phyloP scores from a whole-genome alignment of 2,329 filamentous ascomycete genomes.

The Trichoderma guizhouense region DNA sequence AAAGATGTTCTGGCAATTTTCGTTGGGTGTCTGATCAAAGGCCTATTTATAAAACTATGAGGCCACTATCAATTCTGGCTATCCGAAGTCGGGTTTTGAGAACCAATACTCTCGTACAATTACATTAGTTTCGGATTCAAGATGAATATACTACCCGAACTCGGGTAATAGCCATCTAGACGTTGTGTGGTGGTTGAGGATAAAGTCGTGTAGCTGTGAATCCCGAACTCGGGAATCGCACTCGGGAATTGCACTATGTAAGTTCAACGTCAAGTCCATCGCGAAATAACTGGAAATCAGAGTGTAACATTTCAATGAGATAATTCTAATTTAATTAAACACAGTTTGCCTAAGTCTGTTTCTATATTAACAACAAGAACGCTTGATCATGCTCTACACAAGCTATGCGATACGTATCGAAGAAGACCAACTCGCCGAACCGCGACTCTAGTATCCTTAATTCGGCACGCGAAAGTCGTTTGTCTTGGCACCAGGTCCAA shows the following conservation, averaged over 20 bases:
- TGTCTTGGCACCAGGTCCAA: background rate
- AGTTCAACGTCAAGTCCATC: background rate
- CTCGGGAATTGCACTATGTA: background rate
- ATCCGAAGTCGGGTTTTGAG: background rate
- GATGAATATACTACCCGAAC: background rate
- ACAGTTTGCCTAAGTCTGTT: background rate
- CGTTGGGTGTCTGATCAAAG: background rate
- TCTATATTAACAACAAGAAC: background rate
- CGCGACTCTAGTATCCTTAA: background rate
- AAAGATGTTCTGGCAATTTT: too few species aligned
- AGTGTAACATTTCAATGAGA: background rate
- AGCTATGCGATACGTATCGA: background rate
- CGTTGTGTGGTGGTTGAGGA: background rate
- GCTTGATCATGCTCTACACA: background rate
- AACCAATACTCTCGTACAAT: background rate
- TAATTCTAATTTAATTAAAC: background rate
- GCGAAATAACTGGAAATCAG: background rate
- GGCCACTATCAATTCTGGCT: background rate
- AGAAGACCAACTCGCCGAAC: background rate
- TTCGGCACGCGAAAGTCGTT: background rate
- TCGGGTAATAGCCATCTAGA: background rate
- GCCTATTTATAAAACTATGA: background rate
- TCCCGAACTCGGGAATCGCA: background rate
- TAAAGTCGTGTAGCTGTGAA: background rate
- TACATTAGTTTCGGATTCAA: background rate